Evolutionary conservation across 2,329 filamentous ascomycete species (phyloP), one percentile per base, ranked within the genome.

Genomic region (Botrytis sinoallii): DNA sequence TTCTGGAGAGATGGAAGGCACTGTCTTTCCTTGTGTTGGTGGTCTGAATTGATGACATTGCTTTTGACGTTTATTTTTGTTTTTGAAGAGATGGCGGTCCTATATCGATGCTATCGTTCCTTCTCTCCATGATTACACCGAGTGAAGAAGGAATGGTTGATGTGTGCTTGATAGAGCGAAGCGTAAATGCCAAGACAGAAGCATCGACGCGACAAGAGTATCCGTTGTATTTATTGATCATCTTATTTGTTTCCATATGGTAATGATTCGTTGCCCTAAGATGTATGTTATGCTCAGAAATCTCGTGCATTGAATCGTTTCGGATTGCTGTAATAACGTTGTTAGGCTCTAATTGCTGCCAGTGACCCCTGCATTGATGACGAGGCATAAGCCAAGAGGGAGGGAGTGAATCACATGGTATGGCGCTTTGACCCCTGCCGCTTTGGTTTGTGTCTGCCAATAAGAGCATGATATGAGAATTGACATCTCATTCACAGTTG

Each of bases 351-450:
- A 32, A 65, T 25, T 66, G 22, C 44, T 44, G 44, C 44, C 25
- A 46, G 18, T 48, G 32, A 38, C 64, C 29, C 61, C 40, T 65
- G 61, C 61, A 29, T 32, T 65, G 61, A 52, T 52, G 44, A 67
- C n/a, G 46, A 67, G 65, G 44, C 40, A 40, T 29, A 42, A 42
- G 60, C 60, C 16, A 64, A 64, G 25, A 18, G 7, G 38, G n/a
- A 57, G 35, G 44, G 16, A 55, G 25, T 32, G 44, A 67, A 67
- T 67, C 64, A 67, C 32, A 40, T 48, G 22, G 14, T 20, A 67
- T 38, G 44, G 44, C 32, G 65, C 65, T 67, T 67, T 52, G 44
- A 55, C 64, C 64, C 32, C 46, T 52, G 64, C 44, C n/a, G 48
- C 46, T 67, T 35, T 67, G 22, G 10, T 67, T 52, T n/a, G 22